Evolutionary conservation across 2,329 filamentous ascomycete genomes (phyloP).

Genomic region (Dactylonectria macrodidyma): DNA sequence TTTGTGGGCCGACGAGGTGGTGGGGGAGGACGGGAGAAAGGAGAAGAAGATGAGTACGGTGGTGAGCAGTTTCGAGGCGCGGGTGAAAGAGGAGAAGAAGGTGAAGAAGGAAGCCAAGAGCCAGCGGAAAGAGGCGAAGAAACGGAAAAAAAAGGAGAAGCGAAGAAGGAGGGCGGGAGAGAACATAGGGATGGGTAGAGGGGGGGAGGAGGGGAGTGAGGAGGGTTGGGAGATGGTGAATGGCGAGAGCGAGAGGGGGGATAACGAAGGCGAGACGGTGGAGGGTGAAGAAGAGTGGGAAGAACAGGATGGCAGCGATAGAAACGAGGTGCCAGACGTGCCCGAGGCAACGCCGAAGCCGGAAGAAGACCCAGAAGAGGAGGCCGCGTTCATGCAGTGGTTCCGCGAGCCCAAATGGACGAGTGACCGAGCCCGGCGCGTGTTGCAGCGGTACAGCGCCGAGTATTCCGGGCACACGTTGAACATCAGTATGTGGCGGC

Average conservation of each 20-base stretch:
- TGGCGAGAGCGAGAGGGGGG: background rate
- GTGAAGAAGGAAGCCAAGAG: background rate
- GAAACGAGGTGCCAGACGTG: too few relatives aligned
- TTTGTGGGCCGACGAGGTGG: too few relatives aligned
- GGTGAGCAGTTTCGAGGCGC: too few relatives aligned
- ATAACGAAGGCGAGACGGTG: background rate
- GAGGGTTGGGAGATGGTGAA: background rate
- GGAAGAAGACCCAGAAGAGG: too few relatives aligned
- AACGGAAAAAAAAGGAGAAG: background rate
- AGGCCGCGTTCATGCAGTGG: constrained; percentile 3
- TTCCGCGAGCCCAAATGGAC: constrained; percentile 5
- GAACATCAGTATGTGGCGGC: constrained; percentile 3
- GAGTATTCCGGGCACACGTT: background rate
- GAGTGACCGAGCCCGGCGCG: background rate
- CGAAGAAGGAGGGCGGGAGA: too few relatives aligned
- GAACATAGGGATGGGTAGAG: background rate
- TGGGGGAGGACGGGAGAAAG: too few relatives aligned
- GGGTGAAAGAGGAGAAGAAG: background rate
- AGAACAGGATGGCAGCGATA: background rate
- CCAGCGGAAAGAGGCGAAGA: background rate
- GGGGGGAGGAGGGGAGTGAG: too few relatives aligned
- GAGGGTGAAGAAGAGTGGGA: too few relatives aligned
- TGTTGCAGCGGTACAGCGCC: constrained; percentile 1
- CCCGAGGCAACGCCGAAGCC: too few relatives aligned
- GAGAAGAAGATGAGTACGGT: too few relatives aligned